Percentiles rank a stretch among this genome's conserved stretches.
These are phyloP conservation scores for Microcera coccophila DNA, from an alignment of 2,329 filamentous ascomycete species.

Conservation along the genomic window DNA sequence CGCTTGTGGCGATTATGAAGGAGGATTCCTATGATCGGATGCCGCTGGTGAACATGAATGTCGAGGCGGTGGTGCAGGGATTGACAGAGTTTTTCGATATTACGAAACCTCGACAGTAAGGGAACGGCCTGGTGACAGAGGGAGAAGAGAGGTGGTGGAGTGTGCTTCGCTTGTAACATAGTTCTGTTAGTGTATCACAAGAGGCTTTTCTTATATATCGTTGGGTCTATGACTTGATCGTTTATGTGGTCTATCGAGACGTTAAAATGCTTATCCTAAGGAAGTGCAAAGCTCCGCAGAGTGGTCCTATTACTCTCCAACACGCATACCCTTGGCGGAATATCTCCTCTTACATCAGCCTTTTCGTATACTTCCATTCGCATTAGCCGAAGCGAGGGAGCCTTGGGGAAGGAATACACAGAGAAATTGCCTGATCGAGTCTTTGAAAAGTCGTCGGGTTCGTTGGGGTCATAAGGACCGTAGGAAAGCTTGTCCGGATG, in stretches of 20 bases:
- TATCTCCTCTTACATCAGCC: slow-evolving; percentile 41
- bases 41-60: slow-evolving; percentile 81
- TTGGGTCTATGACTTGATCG: background rate
- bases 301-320: slow-evolving; percentile 45
- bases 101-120: slow-evolving; percentile 52
- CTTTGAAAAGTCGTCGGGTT: slow-evolving; percentile 3
- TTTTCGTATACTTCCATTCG: slow-evolving; percentile 51
- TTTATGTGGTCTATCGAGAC: background rate
- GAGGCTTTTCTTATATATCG: slow-evolving; percentile 2
- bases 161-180: slow-evolving; percentile 12
- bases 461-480: slow-evolving; percentile 30
- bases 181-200: slow-evolving; percentile 21
- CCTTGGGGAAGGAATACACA: slow-evolving; percentile 27
- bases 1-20: slow-evolving; percentile 81
- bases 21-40: slow-evolving; percentile 81
- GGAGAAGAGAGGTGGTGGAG: background rate
- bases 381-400: slow-evolving; percentile 33
- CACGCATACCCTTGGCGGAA: slow-evolving; percentile 50
- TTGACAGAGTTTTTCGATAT: slow-evolving; percentile 75
- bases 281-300: slow-evolving; percentile 46
- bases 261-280: slow-evolving; percentile 1
- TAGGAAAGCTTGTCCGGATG: slow-evolving; percentile 36
- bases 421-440: slow-evolving; percentile 15
- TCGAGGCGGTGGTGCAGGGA: slow-evolving; percentile 75
- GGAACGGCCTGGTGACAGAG: background rate